Conservation (phyloP, 1,284 basidiomycete species). For the Ganoderma lingzhi region DNA sequence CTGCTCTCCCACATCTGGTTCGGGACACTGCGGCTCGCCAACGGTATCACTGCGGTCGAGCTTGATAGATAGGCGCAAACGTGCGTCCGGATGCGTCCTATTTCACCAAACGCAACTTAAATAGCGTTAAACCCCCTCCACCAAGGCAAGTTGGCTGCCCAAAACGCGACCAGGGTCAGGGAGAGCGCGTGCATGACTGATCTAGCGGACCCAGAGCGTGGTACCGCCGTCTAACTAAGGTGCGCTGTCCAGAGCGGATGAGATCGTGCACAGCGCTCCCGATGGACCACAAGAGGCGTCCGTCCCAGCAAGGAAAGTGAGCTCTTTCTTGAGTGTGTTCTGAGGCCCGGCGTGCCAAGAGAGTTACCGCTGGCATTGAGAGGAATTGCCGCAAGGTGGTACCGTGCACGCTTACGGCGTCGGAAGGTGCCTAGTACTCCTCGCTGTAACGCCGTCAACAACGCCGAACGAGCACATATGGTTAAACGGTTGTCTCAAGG, state of each 20-base stretch:
- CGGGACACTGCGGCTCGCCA: not conserved
- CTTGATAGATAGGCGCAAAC: constrained; percentile 7
- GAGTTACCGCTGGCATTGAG: not conserved
- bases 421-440: too few relatives aligned
- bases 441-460: not conserved
- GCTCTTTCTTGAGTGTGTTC: not conserved
- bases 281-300: not conserved
- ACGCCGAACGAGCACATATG: not conserved
- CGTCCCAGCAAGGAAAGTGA: not conserved
- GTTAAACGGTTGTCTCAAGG: not conserved
- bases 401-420: not conserved
- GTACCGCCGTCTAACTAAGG: too few relatives aligned
- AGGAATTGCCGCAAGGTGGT: not conserved
- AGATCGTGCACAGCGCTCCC: not conserved
- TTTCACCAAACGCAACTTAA: not conserved
- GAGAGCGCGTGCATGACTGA: not conserved
- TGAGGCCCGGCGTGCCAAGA: not conserved
- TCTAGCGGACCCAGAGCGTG: too few relatives aligned
- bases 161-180: not conserved
- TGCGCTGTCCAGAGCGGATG: not conserved
- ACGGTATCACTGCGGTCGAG: not conserved
- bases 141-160: not conserved
- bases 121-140: not conserved
- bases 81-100: not conserved
- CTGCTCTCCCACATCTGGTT: not conserved